phyloP scores from a whole-genome alignment of 441 rosid genomes.

The Manihot esculenta region DNA sequence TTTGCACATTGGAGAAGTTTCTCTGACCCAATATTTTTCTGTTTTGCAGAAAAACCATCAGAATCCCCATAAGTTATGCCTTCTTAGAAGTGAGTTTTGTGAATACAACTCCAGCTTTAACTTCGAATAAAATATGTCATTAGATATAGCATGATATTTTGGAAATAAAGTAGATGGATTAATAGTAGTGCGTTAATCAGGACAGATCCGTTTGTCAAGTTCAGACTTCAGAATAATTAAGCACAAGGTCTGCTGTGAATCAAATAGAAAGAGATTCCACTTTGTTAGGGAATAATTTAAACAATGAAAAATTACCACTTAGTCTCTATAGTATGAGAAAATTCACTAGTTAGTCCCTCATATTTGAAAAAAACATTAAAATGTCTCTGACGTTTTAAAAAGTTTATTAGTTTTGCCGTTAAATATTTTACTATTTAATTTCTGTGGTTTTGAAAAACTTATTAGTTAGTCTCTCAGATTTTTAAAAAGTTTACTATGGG shows the following conservation, averaged over 20 bases:
- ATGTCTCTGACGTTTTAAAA: too few relatives aligned
- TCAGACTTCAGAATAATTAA: conserved; percentile 8
- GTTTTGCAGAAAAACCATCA: background rate
- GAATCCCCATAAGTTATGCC: background rate
- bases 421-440: too few relatives aligned
- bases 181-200: conserved; percentile 6
- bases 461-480: too few relatives aligned
- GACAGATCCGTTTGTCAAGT: conserved; percentile 15
- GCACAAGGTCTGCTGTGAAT: conserved; percentile 5
- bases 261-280: background rate
- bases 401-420: too few relatives aligned
- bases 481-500: too few relatives aligned
- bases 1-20: background rate
- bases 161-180: background rate
- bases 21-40: background rate
- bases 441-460: too few relatives aligned
- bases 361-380: too few relatives aligned
- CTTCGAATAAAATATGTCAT: background rate
- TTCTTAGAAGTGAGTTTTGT: background rate
- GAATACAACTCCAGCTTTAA: background rate
- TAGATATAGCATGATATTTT: background rate
- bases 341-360: too few relatives aligned
- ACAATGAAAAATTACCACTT: too few relatives aligned
- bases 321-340: too few relatives aligned
- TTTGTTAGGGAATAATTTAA: conserved; percentile 5